phyloP scores from a whole-genome alignment of 495 filamentous ascomycete genomes.

The Aspergillus egyptiacus region DNA sequence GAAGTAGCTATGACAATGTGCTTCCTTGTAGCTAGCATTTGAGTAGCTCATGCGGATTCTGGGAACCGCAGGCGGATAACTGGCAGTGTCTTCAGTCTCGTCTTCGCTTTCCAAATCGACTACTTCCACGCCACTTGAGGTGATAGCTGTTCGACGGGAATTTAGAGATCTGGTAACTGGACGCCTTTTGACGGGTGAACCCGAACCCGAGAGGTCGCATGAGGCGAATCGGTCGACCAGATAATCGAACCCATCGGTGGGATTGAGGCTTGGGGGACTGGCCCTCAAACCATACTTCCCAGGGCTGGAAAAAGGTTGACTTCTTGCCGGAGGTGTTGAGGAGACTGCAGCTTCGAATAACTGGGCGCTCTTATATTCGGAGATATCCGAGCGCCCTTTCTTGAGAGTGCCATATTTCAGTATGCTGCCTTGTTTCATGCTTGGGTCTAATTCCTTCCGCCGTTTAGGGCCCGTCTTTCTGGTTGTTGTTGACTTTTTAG shows the following conservation, averaged over 20 bases:
- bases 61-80: not conserved
- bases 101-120: constrained; percentile 1
- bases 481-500: constrained; percentile 22
- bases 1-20: constrained; percentile 1
- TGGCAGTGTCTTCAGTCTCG: constrained; percentile 12
- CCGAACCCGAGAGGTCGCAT: constrained; percentile 18
- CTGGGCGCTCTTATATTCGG: constrained; percentile 27
- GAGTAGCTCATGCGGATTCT: constrained; percentile 23
- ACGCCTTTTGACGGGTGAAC: constrained; percentile 23
- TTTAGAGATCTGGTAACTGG: constrained; percentile 14
- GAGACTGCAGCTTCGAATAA: constrained; percentile 30
- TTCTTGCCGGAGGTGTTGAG: constrained; percentile 15
- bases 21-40: constrained; percentile 12
- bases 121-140: constrained; percentile 13
- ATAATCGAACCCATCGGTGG: constrained; percentile 23
- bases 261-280: constrained; percentile 7
- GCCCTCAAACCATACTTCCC: constrained; percentile 9
- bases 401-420: constrained; percentile 43
- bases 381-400: constrained; percentile 34
- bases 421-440: constrained; percentile 43
- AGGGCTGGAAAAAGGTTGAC: constrained; percentile 7
- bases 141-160: constrained; percentile 11
- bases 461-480: constrained; percentile 34
- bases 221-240: constrained; percentile 27
- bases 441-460: constrained; percentile 38